Evolutionary conservation across 208 protist species (phyloP).

Genomic region (Acanthamoeba castellanii): DNA sequence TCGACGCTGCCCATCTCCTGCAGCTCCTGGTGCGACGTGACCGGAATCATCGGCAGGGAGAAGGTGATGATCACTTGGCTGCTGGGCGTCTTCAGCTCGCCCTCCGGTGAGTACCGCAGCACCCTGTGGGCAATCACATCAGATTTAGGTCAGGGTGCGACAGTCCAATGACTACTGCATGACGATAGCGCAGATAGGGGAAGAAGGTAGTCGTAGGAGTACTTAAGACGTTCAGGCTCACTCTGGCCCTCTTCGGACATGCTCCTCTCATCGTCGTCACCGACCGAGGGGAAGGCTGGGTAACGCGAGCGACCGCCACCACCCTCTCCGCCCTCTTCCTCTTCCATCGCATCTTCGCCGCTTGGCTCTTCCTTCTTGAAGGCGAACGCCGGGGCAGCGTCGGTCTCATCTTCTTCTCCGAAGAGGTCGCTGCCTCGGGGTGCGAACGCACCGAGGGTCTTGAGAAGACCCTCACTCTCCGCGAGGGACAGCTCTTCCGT

Average conservation of each 20-base stretch:
- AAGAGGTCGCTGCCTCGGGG: not conserved
- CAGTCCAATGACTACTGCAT: not conserved
- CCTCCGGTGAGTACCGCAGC: not conserved
- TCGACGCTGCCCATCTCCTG: conserved; percentile 18
- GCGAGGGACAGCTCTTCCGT: not conserved
- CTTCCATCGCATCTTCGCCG: not conserved
- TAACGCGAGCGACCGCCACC: not conserved
- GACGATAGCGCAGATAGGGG: not conserved
- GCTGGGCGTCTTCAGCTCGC: not conserved
- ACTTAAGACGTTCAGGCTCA: not conserved
- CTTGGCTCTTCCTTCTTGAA: not conserved
- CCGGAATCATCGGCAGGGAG: conserved; percentile 16
- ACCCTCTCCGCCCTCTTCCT: not conserved
- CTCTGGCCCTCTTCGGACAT: not conserved
- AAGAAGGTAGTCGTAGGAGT: not conserved
- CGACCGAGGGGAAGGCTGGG: not conserved
- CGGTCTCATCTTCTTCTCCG: not conserved
- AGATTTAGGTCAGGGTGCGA: not conserved
- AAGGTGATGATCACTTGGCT: conserved; percentile 27
- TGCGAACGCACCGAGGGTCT: not conserved
- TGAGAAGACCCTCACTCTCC: conserved; percentile 13
- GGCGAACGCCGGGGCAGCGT: not conserved
- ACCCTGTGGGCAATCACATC: not conserved
- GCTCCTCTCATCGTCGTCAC: not conserved
- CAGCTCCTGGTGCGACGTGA: conserved; percentile 62